phyloP scores from a whole-genome alignment of 2,329 filamentous ascomycete genomes.

The Neoscytalidium dimidiatum region DNA sequence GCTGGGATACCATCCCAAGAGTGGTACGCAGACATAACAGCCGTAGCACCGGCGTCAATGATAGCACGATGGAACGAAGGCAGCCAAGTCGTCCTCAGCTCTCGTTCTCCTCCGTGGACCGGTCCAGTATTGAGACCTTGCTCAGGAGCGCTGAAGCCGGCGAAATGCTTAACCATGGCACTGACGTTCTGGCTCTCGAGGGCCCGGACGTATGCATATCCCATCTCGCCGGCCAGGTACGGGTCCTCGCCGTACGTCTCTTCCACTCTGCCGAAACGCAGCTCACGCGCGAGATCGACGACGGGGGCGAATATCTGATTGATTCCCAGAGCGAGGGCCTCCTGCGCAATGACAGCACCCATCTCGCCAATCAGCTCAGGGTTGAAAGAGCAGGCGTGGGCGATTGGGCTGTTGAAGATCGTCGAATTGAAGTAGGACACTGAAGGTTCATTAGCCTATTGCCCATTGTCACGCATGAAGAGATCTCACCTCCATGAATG shows the following conservation, averaged over 20 bases:
- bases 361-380: constrained; percentile 65
- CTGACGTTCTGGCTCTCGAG: constrained; percentile 67
- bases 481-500: constrained; percentile 58
- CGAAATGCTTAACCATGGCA: constrained; percentile 76
- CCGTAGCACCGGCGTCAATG: constrained; percentile 66
- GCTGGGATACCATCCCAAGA: constrained; percentile 72
- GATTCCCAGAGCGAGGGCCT: constrained; percentile 67
- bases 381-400: constrained; percentile 71
- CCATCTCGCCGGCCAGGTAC: constrained; percentile 68
- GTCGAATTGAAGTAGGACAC: constrained; percentile 59
- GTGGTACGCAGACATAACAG: constrained; percentile 75
- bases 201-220: constrained; percentile 61
- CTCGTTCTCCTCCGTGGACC: constrained; percentile 58
- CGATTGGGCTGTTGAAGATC: constrained; percentile 78
- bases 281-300: constrained; percentile 69
- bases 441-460: neutral
- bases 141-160: constrained; percentile 68
- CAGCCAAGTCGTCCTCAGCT: constrained; percentile 56
- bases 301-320: constrained; percentile 74
- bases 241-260: constrained; percentile 73
- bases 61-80: constrained; percentile 69
- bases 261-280: constrained; percentile 72
- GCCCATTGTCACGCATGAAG: neutral
- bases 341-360: constrained; percentile 65
- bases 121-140: constrained; percentile 71